These are phyloP conservation scores for Pulveroboletus sp. DNA, from an alignment of 768 basidiomycete genomes.

Conservation along the genomic window DNA sequence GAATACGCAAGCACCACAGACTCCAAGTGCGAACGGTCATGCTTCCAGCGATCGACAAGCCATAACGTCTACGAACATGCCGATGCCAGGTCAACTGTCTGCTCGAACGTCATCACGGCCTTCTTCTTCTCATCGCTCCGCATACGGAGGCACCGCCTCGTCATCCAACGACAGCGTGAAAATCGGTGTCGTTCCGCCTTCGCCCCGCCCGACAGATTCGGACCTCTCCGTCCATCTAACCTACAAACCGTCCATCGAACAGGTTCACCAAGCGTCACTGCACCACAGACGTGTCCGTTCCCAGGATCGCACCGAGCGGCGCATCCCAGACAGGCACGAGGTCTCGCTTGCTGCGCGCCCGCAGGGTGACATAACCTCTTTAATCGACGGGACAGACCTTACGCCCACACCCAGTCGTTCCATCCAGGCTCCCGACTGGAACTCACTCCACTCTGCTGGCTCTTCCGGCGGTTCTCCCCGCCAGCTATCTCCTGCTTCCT, in stretches of 20 bases:
- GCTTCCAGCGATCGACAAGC: background rate
- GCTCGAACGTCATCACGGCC: conserved; percentile 11
- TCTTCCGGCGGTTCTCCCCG: conserved; percentile 14
- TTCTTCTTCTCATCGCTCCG: conserved; percentile 5
- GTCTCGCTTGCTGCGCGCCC: conserved; percentile 32
- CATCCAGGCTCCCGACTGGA: conserved; percentile 16
- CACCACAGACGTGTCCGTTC: conserved; percentile 31
- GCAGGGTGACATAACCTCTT: conserved; percentile 16
- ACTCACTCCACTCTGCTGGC: conserved; percentile 1
- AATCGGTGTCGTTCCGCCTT: conserved; percentile 32
- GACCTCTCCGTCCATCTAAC: conserved; percentile 10
- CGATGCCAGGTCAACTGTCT: background rate
- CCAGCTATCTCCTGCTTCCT: conserved; percentile 31
- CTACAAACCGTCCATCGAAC: conserved; percentile 14
- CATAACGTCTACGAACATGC: background rate
- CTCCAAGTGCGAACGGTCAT: conserved; percentile 1
- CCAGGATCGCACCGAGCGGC: conserved; percentile 27
- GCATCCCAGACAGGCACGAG: conserved; percentile 31
- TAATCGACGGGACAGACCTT: conserved; percentile 24
- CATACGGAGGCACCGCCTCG: conserved; percentile 2
- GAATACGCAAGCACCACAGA: conserved; percentile 9
- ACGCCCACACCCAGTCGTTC: conserved; percentile 26
- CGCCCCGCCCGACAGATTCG: conserved; percentile 19
- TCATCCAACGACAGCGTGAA: conserved; percentile 24
- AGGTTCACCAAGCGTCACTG: conserved; percentile 10